These are phyloP conservation scores for Colletotrichum viniferum DNA, from an alignment of 2,329 filamentous ascomycete genomes.

Conservation along the genomic window DNA sequence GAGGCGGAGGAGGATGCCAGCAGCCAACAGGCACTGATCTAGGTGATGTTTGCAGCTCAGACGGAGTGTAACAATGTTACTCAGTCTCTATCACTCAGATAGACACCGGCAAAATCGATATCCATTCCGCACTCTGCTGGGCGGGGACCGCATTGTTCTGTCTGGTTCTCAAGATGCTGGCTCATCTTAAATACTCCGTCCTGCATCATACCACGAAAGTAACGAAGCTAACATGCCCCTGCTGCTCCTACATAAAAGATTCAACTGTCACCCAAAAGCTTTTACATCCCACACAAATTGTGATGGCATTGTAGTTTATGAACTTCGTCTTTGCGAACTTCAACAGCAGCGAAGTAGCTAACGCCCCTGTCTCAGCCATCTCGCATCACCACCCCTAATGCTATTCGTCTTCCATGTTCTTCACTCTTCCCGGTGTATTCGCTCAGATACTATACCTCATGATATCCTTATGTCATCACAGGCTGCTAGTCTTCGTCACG, in stretches of 20 bases:
- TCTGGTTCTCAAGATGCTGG: background rate
- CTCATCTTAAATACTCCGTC: background rate
- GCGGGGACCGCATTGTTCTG: background rate
- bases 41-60: background rate
- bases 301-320: too few relatives aligned
- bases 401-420: background rate
- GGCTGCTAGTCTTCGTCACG: too few relatives aligned
- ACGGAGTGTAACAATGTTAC: background rate
- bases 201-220: background rate
- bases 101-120: background rate
- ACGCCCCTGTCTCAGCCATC: too few relatives aligned
- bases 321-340: too few relatives aligned
- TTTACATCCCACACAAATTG: background rate
- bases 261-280: background rate
- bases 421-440: background rate
- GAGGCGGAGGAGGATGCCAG: background rate
- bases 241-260: background rate
- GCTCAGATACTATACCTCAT: too few relatives aligned
- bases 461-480: too few relatives aligned
- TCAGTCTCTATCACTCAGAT: background rate
- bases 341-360: too few relatives aligned
- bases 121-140: background rate
- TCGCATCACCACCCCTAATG: too few relatives aligned
- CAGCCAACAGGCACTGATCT: accelerated
- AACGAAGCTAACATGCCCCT: accelerated